Conservation (phyloP, 768 basidiomycete species). For the Pulveroboletus sp. region DNA sequence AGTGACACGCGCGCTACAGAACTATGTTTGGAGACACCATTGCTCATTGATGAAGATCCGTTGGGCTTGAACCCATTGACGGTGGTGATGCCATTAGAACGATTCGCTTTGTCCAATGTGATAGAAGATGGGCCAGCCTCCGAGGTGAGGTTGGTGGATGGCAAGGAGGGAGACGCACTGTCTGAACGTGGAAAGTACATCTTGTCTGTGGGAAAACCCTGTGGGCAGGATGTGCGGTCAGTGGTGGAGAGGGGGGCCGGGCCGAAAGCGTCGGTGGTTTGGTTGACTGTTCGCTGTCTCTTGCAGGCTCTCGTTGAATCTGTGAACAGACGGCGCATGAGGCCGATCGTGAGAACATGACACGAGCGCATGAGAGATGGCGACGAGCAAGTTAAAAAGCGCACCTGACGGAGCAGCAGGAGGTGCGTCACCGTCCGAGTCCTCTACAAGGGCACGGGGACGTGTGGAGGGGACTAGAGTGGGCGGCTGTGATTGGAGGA, state of each 20-base stretch:
- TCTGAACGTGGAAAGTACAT: slow-evolving; percentile 55
- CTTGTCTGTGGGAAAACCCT: slow-evolving; percentile 31
- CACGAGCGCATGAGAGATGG: slow-evolving; percentile 1
- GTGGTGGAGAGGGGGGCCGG: slow-evolving; percentile 24
- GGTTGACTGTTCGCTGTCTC: slow-evolving; percentile 58
- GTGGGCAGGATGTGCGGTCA: slow-evolving; percentile 20
- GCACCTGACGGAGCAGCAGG: slow-evolving; percentile 25
- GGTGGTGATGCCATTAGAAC: slow-evolving; percentile 36
- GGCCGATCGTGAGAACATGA: not conserved
- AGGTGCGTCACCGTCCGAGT: slow-evolving; percentile 35
- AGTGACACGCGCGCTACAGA: slow-evolving; percentile 57
- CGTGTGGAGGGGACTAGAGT: slow-evolving; percentile 61
- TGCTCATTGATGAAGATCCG: slow-evolving; percentile 39
- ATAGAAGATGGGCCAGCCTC: slow-evolving; percentile 52
- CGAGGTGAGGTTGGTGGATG: slow-evolving; percentile 39
- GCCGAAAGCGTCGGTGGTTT: slow-evolving; percentile 32
- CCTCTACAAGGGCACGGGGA: slow-evolving; percentile 58
- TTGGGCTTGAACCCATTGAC: slow-evolving; percentile 39
- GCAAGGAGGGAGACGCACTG: slow-evolving; percentile 41
- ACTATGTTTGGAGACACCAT: slow-evolving; percentile 48
- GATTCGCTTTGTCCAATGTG: slow-evolving; percentile 30
- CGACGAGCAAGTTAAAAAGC: not conserved
- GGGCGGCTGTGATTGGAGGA: slow-evolving; percentile 23
- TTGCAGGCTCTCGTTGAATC: slow-evolving; percentile 59
- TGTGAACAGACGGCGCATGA: slow-evolving; percentile 17